Conservation (phyloP, 2,329 filamentous ascomycete genomes). For the Aspergillus pseudonomiae region DNA sequence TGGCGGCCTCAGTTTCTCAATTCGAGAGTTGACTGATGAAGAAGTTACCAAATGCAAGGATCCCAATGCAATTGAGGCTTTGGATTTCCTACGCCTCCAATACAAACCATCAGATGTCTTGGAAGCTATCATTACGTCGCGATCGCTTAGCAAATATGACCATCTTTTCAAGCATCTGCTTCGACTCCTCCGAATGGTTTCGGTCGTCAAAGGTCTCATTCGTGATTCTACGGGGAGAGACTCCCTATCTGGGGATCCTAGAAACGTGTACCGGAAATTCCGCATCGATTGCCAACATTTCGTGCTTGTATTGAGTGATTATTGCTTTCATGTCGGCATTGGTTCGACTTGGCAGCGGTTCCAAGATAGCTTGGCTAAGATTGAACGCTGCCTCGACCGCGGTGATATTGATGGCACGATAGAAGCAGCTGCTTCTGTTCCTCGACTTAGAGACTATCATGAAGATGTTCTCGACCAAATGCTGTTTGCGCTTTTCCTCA, state of each 20-base stretch:
- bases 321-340: constrained; percentile 80
- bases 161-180: constrained; percentile 79
- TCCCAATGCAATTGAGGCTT: constrained; percentile 76
- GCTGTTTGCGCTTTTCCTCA: constrained; percentile 71
- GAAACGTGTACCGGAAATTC: constrained; percentile 61
- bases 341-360: constrained; percentile 73
- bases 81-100: constrained; percentile 89
- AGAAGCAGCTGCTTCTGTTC: constrained; percentile 62
- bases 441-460: constrained; percentile 69
- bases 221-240: constrained; percentile 54
- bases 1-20: constrained; percentile 76
- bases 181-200: constrained; percentile 76
- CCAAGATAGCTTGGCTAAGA: constrained; percentile 63
- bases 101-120: constrained; percentile 78
- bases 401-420: constrained; percentile 51
- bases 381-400: constrained; percentile 61
- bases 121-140: constrained; percentile 70
- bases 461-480: constrained; percentile 75
- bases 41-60: constrained; percentile 85
- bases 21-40: constrained; percentile 75
- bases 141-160: constrained; percentile 78
- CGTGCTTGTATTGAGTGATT: constrained; percentile 69
- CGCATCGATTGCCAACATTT: constrained; percentile 80
- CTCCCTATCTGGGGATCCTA: constrained; percentile 35
- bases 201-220: constrained; percentile 69